Conservation (phyloP, 495 filamentous ascomycete species). For the Pyrenula aspistea region DNA sequence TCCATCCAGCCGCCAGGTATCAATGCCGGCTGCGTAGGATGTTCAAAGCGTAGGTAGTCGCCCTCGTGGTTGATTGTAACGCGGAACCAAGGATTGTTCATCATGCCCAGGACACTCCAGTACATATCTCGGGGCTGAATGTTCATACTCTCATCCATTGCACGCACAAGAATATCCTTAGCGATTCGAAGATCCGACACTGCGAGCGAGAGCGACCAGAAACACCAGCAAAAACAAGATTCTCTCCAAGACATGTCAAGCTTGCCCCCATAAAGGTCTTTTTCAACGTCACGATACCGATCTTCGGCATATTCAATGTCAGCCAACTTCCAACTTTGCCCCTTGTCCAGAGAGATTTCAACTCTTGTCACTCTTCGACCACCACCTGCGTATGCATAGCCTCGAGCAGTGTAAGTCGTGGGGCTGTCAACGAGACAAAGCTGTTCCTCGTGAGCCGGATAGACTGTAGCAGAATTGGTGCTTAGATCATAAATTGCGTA, state of each 20-base stretch:
- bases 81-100: conserved; percentile 96
- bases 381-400: conserved; percentile 86
- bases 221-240: conserved; percentile 83
- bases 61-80: conserved; percentile 66
- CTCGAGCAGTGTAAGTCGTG: conserved; percentile 51
- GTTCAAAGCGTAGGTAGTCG: conserved; percentile 64
- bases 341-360: conserved; percentile 78
- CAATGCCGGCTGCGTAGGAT: conserved; percentile 75
- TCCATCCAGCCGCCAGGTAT: conserved; percentile 93
- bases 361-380: conserved; percentile 76
- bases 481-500: conserved; percentile 94
- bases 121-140: conserved; percentile 91
- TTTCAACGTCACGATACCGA: conserved; percentile 59
- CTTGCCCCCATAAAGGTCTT: conserved; percentile 61
- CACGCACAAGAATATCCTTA: conserved; percentile 68
- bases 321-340: conserved; percentile 69
- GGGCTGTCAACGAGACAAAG: conserved; percentile 37
- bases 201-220: conserved; percentile 71
- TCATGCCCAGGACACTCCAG: conserved; percentile 95
- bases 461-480: conserved; percentile 73
- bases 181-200: conserved; percentile 48
- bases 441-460: conserved; percentile 70
- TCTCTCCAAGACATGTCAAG: conserved; percentile 80
- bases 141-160: conserved; percentile 87
- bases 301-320: conserved; percentile 81